These are phyloP conservation scores for Paratinospora sagittata DNA, from an alignment of 164 flowering plant genomes.

Conservation along the genomic window DNA sequence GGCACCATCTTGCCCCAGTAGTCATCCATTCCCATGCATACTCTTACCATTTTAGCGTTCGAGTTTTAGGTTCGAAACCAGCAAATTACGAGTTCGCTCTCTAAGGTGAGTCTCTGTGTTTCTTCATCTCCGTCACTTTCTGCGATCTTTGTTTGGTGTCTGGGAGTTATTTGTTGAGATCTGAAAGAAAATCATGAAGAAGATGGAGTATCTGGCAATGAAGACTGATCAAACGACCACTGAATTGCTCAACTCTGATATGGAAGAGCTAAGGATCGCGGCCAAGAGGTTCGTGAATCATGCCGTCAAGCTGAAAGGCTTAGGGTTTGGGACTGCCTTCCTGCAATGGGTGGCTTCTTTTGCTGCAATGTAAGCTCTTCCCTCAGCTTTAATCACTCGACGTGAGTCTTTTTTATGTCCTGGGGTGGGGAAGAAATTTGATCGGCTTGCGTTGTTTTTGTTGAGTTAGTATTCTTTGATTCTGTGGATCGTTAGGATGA, in stretches of 20 bases:
- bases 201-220: conserved; percentile 44
- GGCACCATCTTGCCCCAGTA: background rate
- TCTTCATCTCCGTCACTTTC: too few relatives aligned
- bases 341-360: conserved; percentile 72
- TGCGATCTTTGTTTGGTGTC: background rate
- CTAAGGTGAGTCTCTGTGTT: too few relatives aligned
- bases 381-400: background rate
- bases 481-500: too few relatives aligned
- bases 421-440: too few relatives aligned
- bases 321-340: conserved; percentile 50
- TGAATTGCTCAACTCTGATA: conserved; percentile 37
- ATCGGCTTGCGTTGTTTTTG: too few relatives aligned
- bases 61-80: too few relatives aligned
- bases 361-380: conserved; percentile 53
- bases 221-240: conserved; percentile 31
- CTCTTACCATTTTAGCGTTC: too few relatives aligned
- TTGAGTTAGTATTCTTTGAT: too few relatives aligned
- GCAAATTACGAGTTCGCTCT: too few relatives aligned
- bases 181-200: conserved; percentile 35
- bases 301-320: conserved; percentile 41
- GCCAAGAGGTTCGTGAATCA: conserved; percentile 41
- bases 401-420: background rate
- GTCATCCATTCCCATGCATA: too few relatives aligned
- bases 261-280: conserved; percentile 46
- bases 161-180: background rate